Conservation (phyloP, 495 filamentous ascomycete species). For the Sordaria brevicollis region DNA sequence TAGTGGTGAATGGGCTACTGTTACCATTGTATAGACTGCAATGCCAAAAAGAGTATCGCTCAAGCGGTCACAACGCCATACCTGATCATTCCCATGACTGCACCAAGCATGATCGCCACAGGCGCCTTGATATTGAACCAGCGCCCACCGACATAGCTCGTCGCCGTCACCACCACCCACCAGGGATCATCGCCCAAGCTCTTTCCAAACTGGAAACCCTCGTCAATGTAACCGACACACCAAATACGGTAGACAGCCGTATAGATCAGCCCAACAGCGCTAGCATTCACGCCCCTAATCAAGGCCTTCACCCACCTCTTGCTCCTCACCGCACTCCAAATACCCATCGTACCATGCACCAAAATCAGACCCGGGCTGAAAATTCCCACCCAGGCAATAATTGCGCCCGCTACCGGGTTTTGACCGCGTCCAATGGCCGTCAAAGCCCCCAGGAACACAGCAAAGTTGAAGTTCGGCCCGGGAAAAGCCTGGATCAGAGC, state of each 20-base stretch:
- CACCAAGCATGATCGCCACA: conserved; percentile 56
- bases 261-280: conserved; percentile 69
- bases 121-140: conserved; percentile 54
- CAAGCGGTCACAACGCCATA: conserved; percentile 42
- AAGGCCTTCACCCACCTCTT: conserved; percentile 44
- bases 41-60: not conserved
- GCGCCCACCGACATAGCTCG: conserved; percentile 50
- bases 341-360: conserved; percentile 54
- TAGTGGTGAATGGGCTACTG: not conserved
- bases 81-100: conserved; percentile 51
- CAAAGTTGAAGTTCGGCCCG: conserved; percentile 84
- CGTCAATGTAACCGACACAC: conserved; percentile 61
- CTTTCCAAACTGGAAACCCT: conserved; percentile 40
- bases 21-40: not conserved
- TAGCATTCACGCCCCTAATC: conserved; percentile 63
- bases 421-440: conserved; percentile 31
- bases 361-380: conserved; percentile 61
- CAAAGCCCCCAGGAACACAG: conserved; percentile 63
- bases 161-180: conserved; percentile 61
- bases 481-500: conserved; percentile 78
- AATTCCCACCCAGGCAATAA: conserved; percentile 60
- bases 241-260: conserved; percentile 81
- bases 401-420: conserved; percentile 31
- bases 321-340: conserved; percentile 55
- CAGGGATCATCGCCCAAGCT: conserved; percentile 59